A percentile compares a stretch with the other conserved stretches of the same genome.
Evolutionary conservation across 805 yeast genomes (phyloP).

Genomic region (Hanseniaspora mollemarum): DNA sequence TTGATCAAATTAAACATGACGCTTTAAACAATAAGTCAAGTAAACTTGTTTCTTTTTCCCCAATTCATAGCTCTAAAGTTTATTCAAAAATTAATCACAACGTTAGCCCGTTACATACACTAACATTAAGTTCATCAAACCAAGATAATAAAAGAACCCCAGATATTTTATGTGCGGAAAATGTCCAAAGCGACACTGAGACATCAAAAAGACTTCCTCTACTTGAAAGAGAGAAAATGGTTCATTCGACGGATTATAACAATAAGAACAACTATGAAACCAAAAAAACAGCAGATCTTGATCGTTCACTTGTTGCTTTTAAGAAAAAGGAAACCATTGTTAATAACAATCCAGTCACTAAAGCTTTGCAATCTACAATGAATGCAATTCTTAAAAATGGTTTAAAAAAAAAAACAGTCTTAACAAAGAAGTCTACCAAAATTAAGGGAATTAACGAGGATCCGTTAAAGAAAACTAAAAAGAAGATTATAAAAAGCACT

Average conservation of each 20-base stretch:
- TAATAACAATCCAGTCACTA: background rate
- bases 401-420: background rate
- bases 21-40: slow-evolving; percentile 3
- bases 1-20: slow-evolving; percentile 14
- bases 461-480: background rate
- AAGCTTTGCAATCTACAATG: slow-evolving; percentile 1
- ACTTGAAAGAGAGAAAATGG: no score
- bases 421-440: no score
- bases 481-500: background rate
- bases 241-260: no score
- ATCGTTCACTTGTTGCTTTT: no score
- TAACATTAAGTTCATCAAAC: background rate
- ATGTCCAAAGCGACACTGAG: no score
- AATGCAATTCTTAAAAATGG: background rate
- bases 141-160: background rate
- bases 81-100: background rate
- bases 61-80: background rate
- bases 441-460: no score
- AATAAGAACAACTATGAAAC: background rate
- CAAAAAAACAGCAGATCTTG: background rate
- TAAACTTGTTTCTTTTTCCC: slow-evolving; percentile 10
- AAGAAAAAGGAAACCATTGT: background rate
- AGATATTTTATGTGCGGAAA: no score
- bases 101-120: background rate
- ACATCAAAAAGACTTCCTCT: no score